Evolutionary conservation across 192 early-diverging fungal species (phyloP), one percentile per base, ranked within the genome.

Genomic region (Podila epigama): DNA sequence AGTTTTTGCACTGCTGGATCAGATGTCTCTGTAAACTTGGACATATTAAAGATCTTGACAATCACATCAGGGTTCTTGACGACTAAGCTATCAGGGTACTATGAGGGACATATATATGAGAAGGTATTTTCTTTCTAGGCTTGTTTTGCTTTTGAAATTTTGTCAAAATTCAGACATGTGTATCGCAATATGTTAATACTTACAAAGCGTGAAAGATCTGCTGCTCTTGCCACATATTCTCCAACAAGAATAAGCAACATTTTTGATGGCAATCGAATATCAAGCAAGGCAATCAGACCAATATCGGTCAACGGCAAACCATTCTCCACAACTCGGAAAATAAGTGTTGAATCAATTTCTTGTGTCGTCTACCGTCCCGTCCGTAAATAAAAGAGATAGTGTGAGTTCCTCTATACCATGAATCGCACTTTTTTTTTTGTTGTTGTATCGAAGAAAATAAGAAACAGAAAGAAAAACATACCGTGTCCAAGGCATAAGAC

Each of bases 361-460:
- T 77, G 73, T 4, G 73, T 63, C 2, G 66, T 68, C 73, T 77
- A 63, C n/a, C n/a, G n/a, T n/a, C n/a, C n/a, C n/a, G n/a, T 36
- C 6, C 32, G 8, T 11, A 13, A 51, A 36, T 8, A 57, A 0
- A 34, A 16, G 10, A 36, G 16, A 1, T 8, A n/a, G 10, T 4
- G 15, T 1, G 27, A 51, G 33, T 6, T 16, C 8, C 10, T 58
- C 5, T 36, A 8, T 36, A 18, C 5, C 55, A 12, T 32, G 7
- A 34, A 32, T 57, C 33, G 40, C n/a, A 22, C 22, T 59, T 39
- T 37, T 20, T 39, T 59, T 20, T 44, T 35, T 8, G 18, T 33
- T 12, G n/a, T 7, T 4, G 3, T 37, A 0, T 0, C 29, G 10
- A 39, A 25, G 2, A 39, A 27, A 16, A 10, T 32, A 34, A 20